Evolutionary conservation across 345 rosid genomes (phyloP).

Genomic region (Angophora floribunda): DNA sequence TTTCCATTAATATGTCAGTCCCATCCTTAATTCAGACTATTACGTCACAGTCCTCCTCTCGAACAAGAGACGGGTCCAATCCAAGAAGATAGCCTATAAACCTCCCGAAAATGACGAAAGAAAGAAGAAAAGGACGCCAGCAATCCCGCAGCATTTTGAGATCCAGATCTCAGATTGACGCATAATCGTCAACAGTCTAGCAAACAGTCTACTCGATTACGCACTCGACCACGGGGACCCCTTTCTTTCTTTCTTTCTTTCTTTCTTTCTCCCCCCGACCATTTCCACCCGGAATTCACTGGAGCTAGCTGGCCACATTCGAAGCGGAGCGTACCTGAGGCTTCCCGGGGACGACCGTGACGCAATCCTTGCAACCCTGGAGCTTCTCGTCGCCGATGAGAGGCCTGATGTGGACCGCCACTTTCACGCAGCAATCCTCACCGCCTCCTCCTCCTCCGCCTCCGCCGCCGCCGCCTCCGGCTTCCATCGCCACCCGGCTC

Average conservation of each 20-base stretch:
- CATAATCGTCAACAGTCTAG: neutral
- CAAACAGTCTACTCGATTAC: neutral
- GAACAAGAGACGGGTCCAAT: neutral
- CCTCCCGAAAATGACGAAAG: neutral
- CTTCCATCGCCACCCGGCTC: constrained; percentile 32
- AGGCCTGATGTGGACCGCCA: constrained; percentile 95
- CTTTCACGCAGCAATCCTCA: constrained; percentile 94
- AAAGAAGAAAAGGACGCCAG: neutral
- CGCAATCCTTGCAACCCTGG: constrained; percentile 96
- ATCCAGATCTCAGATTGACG: constrained; percentile 33
- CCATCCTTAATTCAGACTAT: neutral
- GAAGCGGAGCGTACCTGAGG: constrained; percentile 62
- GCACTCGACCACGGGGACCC: neutral
- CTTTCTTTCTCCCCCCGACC: neutral
- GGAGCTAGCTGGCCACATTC: neutral
- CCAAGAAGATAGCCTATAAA: neutral
- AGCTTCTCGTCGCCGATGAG: constrained; percentile 85
- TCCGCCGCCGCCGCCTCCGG: constrained; percentile 13
- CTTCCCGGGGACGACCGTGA: constrained; percentile 76
- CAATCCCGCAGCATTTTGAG: constrained; percentile 3
- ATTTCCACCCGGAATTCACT: neutral
- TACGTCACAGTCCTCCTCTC: neutral
- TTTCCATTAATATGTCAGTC: neutral
- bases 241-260: accelerated
- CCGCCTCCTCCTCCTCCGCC: constrained; percentile 1